These are phyloP conservation scores for Trichoderma sp. DNA, from an alignment of 2,329 filamentous ascomycete genomes.

Conservation along the genomic window DNA sequence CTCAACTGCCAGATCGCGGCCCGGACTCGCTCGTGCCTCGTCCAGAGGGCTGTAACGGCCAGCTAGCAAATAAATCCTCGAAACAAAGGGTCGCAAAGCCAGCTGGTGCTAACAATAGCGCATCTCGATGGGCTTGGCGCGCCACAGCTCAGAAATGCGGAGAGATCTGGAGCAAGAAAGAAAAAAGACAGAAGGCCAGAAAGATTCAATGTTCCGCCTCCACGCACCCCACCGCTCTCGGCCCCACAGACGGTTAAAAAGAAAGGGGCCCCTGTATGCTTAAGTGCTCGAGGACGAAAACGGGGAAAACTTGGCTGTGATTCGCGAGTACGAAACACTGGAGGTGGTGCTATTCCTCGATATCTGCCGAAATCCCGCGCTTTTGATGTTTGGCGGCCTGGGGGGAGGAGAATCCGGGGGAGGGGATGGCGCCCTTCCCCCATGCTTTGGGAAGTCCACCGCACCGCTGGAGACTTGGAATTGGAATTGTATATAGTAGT, in stretches of 20 bases:
- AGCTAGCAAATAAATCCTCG: background rate
- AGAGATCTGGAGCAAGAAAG: conserved; percentile 16
- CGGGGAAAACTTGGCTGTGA: background rate
- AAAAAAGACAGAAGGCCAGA: background rate
- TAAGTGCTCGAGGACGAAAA: background rate
- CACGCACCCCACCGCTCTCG: background rate
- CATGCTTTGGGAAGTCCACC: background rate
- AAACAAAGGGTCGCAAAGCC: background rate
- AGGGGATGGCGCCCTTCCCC: background rate
- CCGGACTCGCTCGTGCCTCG: background rate
- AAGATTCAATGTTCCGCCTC: conserved; percentile 7
- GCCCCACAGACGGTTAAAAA: conserved; percentile 9
- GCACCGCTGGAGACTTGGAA: background rate
- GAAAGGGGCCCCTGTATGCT: background rate
- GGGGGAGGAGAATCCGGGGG: background rate
- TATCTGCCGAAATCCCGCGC: background rate
- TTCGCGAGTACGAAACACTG: background rate
- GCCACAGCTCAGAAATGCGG: conserved; percentile 12
- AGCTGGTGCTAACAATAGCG: background rate
- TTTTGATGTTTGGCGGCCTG: background rate
- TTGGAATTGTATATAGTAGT: background rate
- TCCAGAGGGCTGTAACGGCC: background rate
- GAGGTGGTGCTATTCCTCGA: background rate
- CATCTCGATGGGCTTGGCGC: conserved; percentile 3
- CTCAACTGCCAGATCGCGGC: background rate